phyloP scores from a whole-genome alignment of 441 rosid species.

The Melastoma candidum region DNA sequence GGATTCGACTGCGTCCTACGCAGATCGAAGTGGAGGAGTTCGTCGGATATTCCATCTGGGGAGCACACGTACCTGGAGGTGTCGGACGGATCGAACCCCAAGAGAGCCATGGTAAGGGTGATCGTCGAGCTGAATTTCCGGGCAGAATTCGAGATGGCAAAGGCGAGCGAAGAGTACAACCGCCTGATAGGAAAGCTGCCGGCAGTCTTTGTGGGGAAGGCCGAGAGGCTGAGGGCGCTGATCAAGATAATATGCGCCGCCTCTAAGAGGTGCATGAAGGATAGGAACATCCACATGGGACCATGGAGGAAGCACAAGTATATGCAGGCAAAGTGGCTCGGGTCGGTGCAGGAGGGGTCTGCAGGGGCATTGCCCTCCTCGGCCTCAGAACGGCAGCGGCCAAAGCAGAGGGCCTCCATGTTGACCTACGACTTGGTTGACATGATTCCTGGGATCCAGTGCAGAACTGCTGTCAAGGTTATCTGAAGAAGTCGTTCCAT shows the following conservation, averaged over 20 bases:
- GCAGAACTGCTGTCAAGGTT: conserved; percentile 30
- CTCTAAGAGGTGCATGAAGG: conserved; percentile 70
- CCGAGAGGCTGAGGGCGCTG: conserved; percentile 52
- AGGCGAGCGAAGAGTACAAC: conserved; percentile 54
- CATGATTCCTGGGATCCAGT: conserved; percentile 23
- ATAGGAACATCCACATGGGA: conserved; percentile 73
- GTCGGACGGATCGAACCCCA: conserved; percentile 36
- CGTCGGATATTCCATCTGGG: conserved; percentile 71
- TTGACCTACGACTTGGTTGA: conserved; percentile 39
- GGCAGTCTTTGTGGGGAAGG: conserved; percentile 62
- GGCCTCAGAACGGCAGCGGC: conserved; percentile 15
- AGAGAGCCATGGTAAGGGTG: conserved; percentile 45
- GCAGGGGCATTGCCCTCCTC: conserved; percentile 19
- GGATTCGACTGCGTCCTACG: conserved; percentile 52
- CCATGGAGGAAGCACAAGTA: conserved; percentile 92
- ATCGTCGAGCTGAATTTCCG: conserved; percentile 65
- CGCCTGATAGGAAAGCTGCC: conserved; percentile 36
- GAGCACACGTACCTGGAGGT: conserved; percentile 68
- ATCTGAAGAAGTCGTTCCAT: conserved; percentile 16
- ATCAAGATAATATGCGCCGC: conserved; percentile 63
- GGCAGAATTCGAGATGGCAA: conserved; percentile 76
- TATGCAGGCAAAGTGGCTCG: conserved; percentile 83
- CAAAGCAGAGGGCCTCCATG: conserved; percentile 40
- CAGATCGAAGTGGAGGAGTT: conserved; percentile 78
- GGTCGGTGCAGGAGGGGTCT: conserved; percentile 31